These are phyloP conservation scores for Microthlaspi erraticum DNA, from an alignment of 345 rosid genomes.

Conservation along the genomic window DNA sequence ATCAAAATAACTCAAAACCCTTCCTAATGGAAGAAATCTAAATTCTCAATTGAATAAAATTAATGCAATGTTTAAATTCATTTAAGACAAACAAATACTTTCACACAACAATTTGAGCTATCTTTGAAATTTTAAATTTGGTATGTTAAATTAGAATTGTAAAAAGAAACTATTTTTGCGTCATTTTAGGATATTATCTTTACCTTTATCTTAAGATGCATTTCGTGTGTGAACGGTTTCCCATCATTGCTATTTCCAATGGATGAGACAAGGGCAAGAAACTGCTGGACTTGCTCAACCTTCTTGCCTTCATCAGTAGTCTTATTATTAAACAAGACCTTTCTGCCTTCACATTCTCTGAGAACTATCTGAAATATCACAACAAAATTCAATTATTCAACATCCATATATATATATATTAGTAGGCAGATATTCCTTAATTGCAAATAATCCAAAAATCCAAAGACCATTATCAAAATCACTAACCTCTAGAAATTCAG, in stretches of 20 bases:
- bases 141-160: no score
- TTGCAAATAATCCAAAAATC: neutral
- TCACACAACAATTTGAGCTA: no score
- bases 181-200: no score
- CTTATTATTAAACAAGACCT: conserved; percentile 71
- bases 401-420: neutral
- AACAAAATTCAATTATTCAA: neutral
- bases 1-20: no score
- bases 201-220: conserved; percentile 47
- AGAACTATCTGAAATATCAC: conserved; percentile 58
- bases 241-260: conserved; percentile 56
- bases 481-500: conserved; percentile 66
- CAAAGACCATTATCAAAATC: conserved; percentile 4
- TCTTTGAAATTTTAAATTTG: no score
- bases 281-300: conserved; percentile 55
- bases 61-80: no score
- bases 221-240: conserved; percentile 65
- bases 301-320: conserved; percentile 61
- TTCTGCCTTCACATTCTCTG: conserved; percentile 50
- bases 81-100: no score
- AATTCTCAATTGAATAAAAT: no score
- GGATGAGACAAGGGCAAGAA: conserved; percentile 56
- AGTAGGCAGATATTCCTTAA: neutral
- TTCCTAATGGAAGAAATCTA: no score
- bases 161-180: no score